Evolutionary conservation across 345 rosid genomes (phyloP).

Genomic region (Turnera subulata): DNA sequence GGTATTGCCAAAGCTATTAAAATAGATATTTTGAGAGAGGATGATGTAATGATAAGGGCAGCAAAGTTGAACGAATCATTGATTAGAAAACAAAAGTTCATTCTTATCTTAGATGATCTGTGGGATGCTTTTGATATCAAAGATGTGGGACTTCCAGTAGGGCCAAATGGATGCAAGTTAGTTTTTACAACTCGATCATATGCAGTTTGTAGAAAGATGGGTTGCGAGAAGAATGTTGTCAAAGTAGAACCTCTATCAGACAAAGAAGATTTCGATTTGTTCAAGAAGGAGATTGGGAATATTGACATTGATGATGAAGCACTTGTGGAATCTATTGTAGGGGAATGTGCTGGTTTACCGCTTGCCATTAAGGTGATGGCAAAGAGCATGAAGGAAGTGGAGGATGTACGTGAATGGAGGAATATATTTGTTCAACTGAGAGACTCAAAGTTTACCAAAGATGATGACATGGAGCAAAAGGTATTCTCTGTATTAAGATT

Average conservation of each 20-base stretch:
- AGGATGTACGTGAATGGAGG: too few relatives aligned
- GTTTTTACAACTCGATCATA: conserved; percentile 10
- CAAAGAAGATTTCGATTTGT: conserved; percentile 7
- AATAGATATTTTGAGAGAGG: not conserved
- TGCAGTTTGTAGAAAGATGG: not conserved
- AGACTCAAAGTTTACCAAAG: too few relatives aligned
- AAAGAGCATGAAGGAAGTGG: too few relatives aligned
- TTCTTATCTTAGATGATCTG: conserved; percentile 3
- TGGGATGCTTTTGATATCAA: not conserved
- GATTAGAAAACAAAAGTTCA: not conserved
- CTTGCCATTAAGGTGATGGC: too few relatives aligned
- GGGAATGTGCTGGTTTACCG: too few relatives aligned
- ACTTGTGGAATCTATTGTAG: not conserved
- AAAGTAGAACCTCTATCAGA: not conserved
- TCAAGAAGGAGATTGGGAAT: not conserved
- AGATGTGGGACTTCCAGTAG: not conserved
- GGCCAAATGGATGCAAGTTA: not conserved
- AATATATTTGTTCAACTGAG: too few relatives aligned
- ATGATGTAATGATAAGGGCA: conserved; percentile 1
- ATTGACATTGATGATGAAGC: not conserved
- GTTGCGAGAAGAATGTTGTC: not conserved
- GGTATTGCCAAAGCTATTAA: conserved; percentile 4
- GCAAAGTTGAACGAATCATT: conserved; percentile 1
- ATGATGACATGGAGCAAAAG: too few relatives aligned
- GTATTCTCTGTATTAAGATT: too few relatives aligned